phyloP scores from a whole-genome alignment of 352 stramenopile genomes.

The Phytophthora idaei region DNA sequence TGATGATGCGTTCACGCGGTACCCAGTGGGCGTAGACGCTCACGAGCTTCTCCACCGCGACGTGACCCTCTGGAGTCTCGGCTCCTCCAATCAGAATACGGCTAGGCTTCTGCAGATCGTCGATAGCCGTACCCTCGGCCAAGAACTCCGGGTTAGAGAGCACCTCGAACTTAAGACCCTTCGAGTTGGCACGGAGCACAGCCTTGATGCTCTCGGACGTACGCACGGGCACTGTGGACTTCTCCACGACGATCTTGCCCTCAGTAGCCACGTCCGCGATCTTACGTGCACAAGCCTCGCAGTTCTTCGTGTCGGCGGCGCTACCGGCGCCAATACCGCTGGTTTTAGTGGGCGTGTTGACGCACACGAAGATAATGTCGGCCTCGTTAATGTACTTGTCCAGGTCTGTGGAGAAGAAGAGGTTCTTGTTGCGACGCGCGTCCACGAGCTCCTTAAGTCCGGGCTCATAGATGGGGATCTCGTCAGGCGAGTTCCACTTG shows the following conservation, averaged over 20 bases:
- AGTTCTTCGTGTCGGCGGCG: conserved; percentile 99
- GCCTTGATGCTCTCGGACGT: conserved; percentile 97
- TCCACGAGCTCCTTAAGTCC: conserved; percentile 97
- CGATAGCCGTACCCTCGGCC: conserved; percentile 98
- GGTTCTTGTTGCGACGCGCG: conserved; percentile 92
- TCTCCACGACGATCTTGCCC: conserved; percentile 99
- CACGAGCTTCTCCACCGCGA: conserved; percentile 92
- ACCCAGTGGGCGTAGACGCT: conserved; percentile 99
- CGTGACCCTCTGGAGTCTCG: conserved; percentile 89
- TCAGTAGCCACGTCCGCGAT: conserved; percentile 95
- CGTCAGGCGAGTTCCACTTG: conserved; percentile 95
- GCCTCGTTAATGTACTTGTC: conserved; percentile 96
- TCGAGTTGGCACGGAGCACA: conserved; percentile 96
- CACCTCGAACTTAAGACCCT: conserved; percentile 95
- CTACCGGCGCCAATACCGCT: conserved; percentile 96
- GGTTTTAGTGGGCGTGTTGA: conserved; percentile 99
- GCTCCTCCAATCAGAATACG: conserved; percentile 98
- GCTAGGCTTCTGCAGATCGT: conserved; percentile 94
- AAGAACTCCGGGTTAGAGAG: conserved; percentile 99
- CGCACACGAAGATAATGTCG: conserved; percentile 99
- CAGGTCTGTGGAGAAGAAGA: conserved; percentile 99
- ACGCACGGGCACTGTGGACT: conserved; percentile 99
- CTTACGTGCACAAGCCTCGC: conserved; percentile 97
- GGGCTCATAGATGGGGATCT: conserved; percentile 99
- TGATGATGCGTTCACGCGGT: conserved; percentile 94